Percentiles rank a stretch among this genome's conserved stretches.
Conservation (phyloP, 129 eudicot genomes). For the Lactuca sativa region DNA sequence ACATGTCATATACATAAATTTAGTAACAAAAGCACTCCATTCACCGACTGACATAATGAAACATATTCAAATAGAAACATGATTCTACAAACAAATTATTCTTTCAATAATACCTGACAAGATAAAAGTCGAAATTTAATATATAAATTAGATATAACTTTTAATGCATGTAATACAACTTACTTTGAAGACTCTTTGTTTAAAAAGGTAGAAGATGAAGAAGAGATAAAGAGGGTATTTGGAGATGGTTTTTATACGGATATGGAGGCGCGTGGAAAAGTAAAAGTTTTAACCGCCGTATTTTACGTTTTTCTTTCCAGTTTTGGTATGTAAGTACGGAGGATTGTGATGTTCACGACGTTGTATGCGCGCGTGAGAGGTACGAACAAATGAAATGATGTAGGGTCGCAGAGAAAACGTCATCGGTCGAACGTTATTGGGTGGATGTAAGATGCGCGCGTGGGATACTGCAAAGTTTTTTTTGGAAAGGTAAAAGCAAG, state of each 20-base stretch:
- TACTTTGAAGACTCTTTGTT: background rate
- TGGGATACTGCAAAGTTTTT: background rate
- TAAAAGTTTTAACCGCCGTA: slow-evolving; percentile 28
- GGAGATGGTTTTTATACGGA: slow-evolving; percentile 18
- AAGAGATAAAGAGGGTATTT: background rate
- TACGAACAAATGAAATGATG: slow-evolving; percentile 21
- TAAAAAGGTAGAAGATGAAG: background rate
- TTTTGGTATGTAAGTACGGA: slow-evolving; percentile 5
- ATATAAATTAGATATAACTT: background rate
- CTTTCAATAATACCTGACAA: background rate
- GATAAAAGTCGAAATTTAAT: background rate
- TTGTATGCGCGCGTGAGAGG: background rate
- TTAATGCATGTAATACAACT: background rate
- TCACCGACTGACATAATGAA: background rate
- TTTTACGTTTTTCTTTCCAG: slow-evolving; percentile 6
- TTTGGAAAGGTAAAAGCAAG: slow-evolving; percentile 10
- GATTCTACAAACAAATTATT: background rate
- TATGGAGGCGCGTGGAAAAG: slow-evolving; percentile 22
- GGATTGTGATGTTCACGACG: background rate
- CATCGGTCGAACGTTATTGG: slow-evolving; percentile 28
- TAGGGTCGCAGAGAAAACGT: background rate
- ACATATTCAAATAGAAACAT: background rate
- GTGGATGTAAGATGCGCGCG: background rate
- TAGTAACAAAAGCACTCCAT: background rate
- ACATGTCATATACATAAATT: background rate